Conservation (phyloP, 371 early-diverging fungal species). For the Mortierella sp. region DNA sequence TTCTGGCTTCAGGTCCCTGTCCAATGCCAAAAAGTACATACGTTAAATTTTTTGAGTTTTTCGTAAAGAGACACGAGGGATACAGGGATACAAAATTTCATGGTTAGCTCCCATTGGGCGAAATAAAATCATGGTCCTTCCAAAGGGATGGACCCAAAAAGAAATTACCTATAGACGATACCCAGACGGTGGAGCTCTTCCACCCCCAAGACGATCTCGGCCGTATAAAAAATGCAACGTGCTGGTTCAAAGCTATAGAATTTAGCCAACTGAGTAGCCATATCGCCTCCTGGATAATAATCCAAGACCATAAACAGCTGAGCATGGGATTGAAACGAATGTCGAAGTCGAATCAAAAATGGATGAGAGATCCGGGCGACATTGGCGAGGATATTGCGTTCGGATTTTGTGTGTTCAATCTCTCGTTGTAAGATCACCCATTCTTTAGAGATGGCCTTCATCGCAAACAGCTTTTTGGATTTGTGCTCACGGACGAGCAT, state of each 20-base stretch:
- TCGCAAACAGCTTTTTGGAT: conserved; percentile 65
- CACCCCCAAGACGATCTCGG: conserved; percentile 88
- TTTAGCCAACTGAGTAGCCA: conserved; percentile 82
- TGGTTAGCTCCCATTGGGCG: not conserved
- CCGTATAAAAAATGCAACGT: conserved; percentile 84
- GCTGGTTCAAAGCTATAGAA: conserved; percentile 75
- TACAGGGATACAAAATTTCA: not conserved
- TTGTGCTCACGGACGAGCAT: conserved; percentile 66
- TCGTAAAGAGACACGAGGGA: too few species aligned
- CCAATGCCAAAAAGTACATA: conserved; percentile 2
- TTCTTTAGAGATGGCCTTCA: conserved; percentile 79
- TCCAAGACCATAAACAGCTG: conserved; percentile 87
- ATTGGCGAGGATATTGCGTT: conserved; percentile 75
- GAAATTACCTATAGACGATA: conserved; percentile 80
- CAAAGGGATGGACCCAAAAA: not conserved
- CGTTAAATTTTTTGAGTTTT: not conserved
- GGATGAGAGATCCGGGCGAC: conserved; percentile 68
- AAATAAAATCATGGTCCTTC: too few species aligned
- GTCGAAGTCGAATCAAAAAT: conserved; percentile 76
- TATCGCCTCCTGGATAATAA: conserved; percentile 84
- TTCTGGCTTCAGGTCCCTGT: conserved; percentile 84
- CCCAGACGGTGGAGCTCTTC: conserved; percentile 86
- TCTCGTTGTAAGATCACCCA: conserved; percentile 70
- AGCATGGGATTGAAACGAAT: conserved; percentile 75
- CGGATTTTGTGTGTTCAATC: conserved; percentile 70